phyloP scores from a whole-genome alignment of 164 flowering plant genomes.

The Platanus orientalis region DNA sequence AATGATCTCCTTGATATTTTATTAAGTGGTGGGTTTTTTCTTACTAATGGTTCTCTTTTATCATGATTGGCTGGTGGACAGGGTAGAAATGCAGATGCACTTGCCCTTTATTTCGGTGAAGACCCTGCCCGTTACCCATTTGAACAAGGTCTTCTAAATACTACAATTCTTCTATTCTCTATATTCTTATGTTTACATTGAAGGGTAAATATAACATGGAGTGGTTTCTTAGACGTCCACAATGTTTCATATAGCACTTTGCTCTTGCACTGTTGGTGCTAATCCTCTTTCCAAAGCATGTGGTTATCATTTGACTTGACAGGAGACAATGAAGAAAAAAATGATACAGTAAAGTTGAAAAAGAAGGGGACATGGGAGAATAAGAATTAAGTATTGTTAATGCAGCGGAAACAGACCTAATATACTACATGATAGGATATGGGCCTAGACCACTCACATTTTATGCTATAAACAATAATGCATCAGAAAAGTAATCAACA shows the following conservation, averaged over 20 bases:
- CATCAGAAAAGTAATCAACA: too few relatives aligned
- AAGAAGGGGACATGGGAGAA: too few relatives aligned
- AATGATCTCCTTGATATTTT: constrained; percentile 9
- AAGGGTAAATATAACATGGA: neutral
- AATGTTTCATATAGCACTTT: neutral
- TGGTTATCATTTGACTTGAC: neutral
- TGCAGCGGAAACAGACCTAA: too few relatives aligned
- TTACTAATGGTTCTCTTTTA: constrained; percentile 12
- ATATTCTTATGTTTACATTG: neutral
- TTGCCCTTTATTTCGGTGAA: constrained; percentile 88
- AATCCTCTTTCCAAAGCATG: neutral
- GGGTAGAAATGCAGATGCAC: constrained; percentile 99
- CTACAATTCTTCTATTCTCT: neutral
- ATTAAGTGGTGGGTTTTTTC: too few relatives aligned
- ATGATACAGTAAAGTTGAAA: too few relatives aligned
- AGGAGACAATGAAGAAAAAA: too few relatives aligned
- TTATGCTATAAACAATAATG: too few relatives aligned
- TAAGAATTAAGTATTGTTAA: too few relatives aligned
- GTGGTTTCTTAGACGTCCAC: neutral
- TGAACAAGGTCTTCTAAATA: constrained; percentile 67
- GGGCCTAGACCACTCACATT: too few relatives aligned
- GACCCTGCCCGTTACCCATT: constrained; percentile 96
- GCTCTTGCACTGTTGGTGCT: neutral
- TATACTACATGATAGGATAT: too few relatives aligned
- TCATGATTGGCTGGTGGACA: constrained; percentile 31